phyloP scores from a whole-genome alignment of 2,329 filamentous ascomycete species.

The Aspergillus eucalypticola region DNA sequence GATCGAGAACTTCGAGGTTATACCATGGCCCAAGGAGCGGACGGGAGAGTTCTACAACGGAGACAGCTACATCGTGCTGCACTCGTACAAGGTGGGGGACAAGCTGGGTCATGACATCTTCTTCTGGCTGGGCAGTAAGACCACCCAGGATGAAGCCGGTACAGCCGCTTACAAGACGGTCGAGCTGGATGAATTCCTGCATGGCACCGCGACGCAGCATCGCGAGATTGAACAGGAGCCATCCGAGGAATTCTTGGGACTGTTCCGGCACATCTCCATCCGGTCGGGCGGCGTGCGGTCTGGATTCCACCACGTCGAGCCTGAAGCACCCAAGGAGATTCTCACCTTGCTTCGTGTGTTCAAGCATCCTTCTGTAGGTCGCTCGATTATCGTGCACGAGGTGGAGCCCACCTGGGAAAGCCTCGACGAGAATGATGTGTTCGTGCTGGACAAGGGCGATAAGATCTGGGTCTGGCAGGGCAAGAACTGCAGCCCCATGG shows the following conservation, averaged over 20 bases:
- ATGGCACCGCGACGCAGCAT: slow-evolving; percentile 63
- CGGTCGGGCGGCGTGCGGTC: slow-evolving; percentile 61
- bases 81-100: slow-evolving; percentile 52
- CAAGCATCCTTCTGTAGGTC: slow-evolving; percentile 55
- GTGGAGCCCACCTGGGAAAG: slow-evolving; percentile 63
- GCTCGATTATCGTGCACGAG: slow-evolving; percentile 61
- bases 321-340: slow-evolving; percentile 46
- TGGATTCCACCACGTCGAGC: slow-evolving; percentile 65
- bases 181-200: slow-evolving; percentile 67
- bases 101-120: slow-evolving; percentile 65
- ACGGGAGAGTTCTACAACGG: slow-evolving; percentile 66
- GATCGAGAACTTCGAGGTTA: slow-evolving; percentile 66
- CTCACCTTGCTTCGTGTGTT: slow-evolving; percentile 63
- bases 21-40: slow-evolving; percentile 59
- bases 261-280: slow-evolving; percentile 64
- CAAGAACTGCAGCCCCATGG: slow-evolving; percentile 64
- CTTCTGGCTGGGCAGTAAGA: slow-evolving; percentile 69
- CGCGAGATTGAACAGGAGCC: slow-evolving; percentile 63
- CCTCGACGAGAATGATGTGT: slow-evolving; percentile 67
- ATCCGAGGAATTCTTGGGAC: slow-evolving; percentile 60
- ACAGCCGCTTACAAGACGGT: slow-evolving; percentile 70
- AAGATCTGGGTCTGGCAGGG: slow-evolving; percentile 74
- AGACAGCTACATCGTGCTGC: slow-evolving; percentile 67
- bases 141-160: slow-evolving; percentile 68
- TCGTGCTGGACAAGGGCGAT: slow-evolving; percentile 61